Conservation (phyloP, 2,329 filamentous ascomycete genomes). For the Grosmannia clavigera region DNA sequence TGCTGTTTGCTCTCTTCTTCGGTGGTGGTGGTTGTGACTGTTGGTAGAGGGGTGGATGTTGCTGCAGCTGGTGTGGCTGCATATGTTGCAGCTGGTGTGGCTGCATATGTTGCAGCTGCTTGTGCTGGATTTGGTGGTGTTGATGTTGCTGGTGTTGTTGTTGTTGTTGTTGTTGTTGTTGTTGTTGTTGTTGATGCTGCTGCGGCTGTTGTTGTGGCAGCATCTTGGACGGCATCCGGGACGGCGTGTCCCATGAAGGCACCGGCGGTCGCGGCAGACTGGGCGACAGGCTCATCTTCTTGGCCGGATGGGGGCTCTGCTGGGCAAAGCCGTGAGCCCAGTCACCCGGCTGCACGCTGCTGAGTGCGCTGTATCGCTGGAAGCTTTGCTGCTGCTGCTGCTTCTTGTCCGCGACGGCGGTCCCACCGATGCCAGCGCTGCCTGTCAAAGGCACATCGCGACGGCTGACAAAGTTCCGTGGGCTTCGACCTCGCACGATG, state of each 20-base stretch:
- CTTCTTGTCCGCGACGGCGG: constrained; percentile 26
- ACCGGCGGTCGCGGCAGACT: constrained; percentile 39
- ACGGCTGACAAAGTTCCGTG: constrained; percentile 83
- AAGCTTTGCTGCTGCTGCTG: constrained; percentile 12
- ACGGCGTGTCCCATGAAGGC: constrained; percentile 34
- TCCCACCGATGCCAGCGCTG: background rate
- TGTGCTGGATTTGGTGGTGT: constrained; percentile 5
- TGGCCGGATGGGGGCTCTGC: constrained; percentile 34
- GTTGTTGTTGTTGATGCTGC: constrained; percentile 6
- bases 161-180: constrained; percentile 1
- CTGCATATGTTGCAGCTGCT: constrained; percentile 7
- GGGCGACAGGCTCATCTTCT: constrained; percentile 41
- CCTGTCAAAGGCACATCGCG: constrained; percentile 68
- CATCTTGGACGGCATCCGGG: constrained; percentile 9
- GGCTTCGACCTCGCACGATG: constrained; percentile 85
- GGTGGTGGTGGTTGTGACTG: constrained; percentile 1
- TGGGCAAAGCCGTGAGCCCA: constrained; percentile 30
- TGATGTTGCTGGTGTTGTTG: background rate
- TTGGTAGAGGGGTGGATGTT: background rate
- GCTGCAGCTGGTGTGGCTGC: background rate
- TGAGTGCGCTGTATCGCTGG: constrained; percentile 21
- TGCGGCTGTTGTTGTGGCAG: constrained; percentile 1
- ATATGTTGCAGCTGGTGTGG: background rate
- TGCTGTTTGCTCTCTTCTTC: constrained; percentile 11
- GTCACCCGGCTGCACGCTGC: constrained; percentile 24